A percentile compares a stretch with the other conserved stretches of the same genome.
Evolutionary conservation across 2,329 filamentous ascomycete genomes (phyloP).

Genomic region (Fonsecaea pugnacius): DNA sequence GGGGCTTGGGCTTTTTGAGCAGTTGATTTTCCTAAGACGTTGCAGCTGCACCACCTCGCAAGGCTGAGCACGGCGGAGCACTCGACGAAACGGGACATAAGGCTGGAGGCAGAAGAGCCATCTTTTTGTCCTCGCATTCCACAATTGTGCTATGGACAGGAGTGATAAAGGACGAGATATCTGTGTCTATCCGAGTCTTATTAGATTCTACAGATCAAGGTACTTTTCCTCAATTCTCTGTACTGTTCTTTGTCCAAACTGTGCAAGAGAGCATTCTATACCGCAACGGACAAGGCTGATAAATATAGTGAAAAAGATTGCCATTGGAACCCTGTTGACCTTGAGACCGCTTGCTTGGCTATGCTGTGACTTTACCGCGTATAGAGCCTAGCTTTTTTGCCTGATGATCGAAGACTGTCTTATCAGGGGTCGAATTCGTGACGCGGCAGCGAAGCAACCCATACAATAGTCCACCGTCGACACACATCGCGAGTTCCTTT

Average conservation of each 20-base stretch:
- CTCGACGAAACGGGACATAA: not conserved
- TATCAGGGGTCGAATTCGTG: not conserved
- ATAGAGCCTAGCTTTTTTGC: not conserved
- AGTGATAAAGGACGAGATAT: not conserved
- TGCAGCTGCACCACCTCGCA: not conserved
- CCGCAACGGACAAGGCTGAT: not conserved
- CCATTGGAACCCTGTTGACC: not conserved
- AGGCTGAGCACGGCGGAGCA: constrained; percentile 8
- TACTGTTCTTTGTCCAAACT: not conserved
- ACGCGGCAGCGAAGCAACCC: not conserved
- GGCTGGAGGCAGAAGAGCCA: not conserved
- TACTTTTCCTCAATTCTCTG: not conserved
- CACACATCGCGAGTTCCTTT: not conserved
- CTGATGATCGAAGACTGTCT: not conserved
- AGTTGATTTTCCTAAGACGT: not conserved
- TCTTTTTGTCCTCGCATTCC: not conserved
- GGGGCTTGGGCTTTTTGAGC: constrained; percentile 2
- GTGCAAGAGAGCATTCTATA: not conserved
- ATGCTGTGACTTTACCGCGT: not conserved
- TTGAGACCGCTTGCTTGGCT: not conserved
- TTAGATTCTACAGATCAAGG: not conserved
- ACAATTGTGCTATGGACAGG: not conserved
- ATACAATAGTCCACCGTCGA: not conserved
- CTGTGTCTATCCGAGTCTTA: not conserved
- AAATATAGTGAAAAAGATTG: not conserved